Percentiles rank a stretch among this genome's conserved stretches.
Conservation (phyloP, 441 rosid species). For the Daphne laureola region DNA sequence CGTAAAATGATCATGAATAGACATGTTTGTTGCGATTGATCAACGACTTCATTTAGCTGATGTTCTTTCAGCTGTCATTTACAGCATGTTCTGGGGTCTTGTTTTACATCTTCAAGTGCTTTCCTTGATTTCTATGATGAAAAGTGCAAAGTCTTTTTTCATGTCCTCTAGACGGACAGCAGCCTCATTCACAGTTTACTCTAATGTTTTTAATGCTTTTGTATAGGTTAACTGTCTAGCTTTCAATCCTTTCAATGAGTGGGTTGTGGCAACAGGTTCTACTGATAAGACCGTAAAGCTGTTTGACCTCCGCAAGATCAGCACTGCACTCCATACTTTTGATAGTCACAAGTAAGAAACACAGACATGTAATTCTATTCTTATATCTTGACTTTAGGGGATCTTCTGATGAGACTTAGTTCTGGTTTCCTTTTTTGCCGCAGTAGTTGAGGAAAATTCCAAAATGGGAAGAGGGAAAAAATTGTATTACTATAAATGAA, state of each 20-base stretch:
- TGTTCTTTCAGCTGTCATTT: too few relatives aligned
- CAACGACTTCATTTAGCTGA: too few relatives aligned
- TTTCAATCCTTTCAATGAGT: slow-evolving; percentile 92
- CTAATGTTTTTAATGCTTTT: slow-evolving; percentile 8
- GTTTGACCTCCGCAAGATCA: slow-evolving; percentile 86
- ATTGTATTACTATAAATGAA: background rate
- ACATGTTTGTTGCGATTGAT: too few relatives aligned
- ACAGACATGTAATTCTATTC: background rate
- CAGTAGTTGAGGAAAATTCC: background rate
- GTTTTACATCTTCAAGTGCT: background rate
- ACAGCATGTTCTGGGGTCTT: too few relatives aligned
- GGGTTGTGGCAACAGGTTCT: slow-evolving; percentile 96
- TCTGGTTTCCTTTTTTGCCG: background rate
- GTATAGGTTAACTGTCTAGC: slow-evolving; percentile 89
- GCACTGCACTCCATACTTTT: slow-evolving; percentile 78
- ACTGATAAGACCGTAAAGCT: slow-evolving; percentile 91
- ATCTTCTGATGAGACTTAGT: background rate
- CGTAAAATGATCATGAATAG: too few relatives aligned
- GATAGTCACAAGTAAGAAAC: slow-evolving; percentile 81
- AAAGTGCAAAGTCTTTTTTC: slow-evolving; percentile 5
- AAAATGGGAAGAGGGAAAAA: background rate
- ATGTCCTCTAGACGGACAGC: background rate
- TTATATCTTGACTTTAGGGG: background rate
- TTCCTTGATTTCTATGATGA: slow-evolving; percentile 9
- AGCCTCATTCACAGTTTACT: background rate